Evolutionary conservation across 768 basidiomycete species (phyloP).

Genomic region (Boletus eberwhitei): DNA sequence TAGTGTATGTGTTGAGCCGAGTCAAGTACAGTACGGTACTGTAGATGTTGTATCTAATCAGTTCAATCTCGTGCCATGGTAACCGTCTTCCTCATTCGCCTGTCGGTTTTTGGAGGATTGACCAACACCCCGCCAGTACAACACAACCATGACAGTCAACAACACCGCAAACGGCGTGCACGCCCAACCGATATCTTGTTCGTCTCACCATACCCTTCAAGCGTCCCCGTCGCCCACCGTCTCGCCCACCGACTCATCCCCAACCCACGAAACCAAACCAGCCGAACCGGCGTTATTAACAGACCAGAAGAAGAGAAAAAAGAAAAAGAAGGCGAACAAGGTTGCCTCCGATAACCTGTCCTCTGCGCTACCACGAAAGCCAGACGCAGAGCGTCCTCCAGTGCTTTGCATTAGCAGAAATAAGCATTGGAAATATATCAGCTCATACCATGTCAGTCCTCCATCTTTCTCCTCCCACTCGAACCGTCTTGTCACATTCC

Average conservation of each 20-base stretch:
- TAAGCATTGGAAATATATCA: constrained; percentile 94
- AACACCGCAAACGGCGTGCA: neutral
- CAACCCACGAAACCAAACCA: constrained; percentile 5
- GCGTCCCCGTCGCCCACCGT: constrained; percentile 7
- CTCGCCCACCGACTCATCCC: constrained; percentile 19
- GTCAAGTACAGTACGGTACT: no score
- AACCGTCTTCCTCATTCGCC: constrained; percentile 15
- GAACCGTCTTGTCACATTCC: neutral
- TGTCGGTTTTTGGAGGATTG: neutral
- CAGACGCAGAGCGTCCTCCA: constrained; percentile 49
- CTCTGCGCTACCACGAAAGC: constrained; percentile 23
- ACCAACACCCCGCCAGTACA: neutral
- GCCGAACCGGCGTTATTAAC: constrained; percentile 8
- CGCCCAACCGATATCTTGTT: neutral
- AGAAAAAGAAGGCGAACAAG: constrained; percentile 53
- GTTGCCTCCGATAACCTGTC: constrained; percentile 26
- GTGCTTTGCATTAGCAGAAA: constrained; percentile 86
- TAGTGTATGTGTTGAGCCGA: no score
- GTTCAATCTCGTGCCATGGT: neutral
- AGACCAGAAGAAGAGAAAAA: constrained; percentile 67
- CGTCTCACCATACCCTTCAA: neutral
- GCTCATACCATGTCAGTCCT: constrained; percentile 77
- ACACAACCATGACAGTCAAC: constrained; percentile 6
- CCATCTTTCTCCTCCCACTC: neutral
- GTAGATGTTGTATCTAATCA: neutral